Base-by-base conservation (phyloP, 148 eudicot species). In the Tetragonia tetragonoides region DNA sequence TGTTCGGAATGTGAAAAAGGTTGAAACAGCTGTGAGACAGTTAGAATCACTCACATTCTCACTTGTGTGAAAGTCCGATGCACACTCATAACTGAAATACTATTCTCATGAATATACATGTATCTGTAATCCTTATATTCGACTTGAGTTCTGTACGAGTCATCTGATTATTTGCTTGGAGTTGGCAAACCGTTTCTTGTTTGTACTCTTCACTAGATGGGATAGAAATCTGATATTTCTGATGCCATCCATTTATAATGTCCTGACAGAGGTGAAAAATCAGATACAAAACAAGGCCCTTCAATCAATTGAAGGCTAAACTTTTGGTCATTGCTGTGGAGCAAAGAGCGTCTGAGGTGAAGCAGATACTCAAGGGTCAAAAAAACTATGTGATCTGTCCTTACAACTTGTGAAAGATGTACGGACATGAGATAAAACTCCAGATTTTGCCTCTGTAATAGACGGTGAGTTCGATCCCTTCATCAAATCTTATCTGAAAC, bases 371-470 rank as follows among this genome's bases (percentile, higher is more conserved):
- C 16, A 89, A 96, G 85, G 99, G 34, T 28, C 99, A 0, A 98
- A 96, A 60, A 3, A 96, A 96, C 77, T 96, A 96, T 69, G 97
- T 96, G 3, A 93, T 96, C 65, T 98, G 93, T 78, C 99, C 98
- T 0, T 96, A 96, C 88, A 96, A 96, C 92, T 96, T 42, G 99
- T 96, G 74, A 96, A 96, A 85, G 99, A 93, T 81, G 95, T 93
- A 24, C 79, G 99, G 67, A 89, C 95, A 4, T 93, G 90, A 46
- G 66, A 87, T 38, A 97, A 95, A 79, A 91, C 97, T 28, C 84
- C 99, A 0, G 97, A 95, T 72, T 82, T 95, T 37, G 77, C 88
- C 65, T 89, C 99, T 44, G 99, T 95, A 34, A 91, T 95, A 98
- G 99, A 95, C 77, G 99, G 99, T 39, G 99, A 91, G 16, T 86